Base-by-base conservation (phyloP, 805 yeast genomes). In the Candida patagonica region DNA sequence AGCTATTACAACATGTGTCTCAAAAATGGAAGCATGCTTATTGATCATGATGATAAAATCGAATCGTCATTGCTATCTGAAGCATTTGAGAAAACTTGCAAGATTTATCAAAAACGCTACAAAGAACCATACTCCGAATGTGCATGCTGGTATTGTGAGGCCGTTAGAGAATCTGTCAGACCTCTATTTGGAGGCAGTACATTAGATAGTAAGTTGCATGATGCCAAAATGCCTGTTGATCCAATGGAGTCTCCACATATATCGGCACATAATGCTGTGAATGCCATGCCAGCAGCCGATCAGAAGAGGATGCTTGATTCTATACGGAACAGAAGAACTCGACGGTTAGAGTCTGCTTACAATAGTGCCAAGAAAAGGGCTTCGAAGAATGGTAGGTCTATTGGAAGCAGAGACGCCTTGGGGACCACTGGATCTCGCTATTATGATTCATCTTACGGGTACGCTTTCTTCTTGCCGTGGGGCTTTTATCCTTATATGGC, bases 21-120 rank as follows among this genome's bases (percentile, higher is more conserved):
- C 6, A 24, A 12, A 8, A n/a, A 5, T 12, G 33, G 43, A 3
- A 10, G 12, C 13, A 32, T 17, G 6, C 42, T 45, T 27, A 31
- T 45, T 12, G 41, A 45, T 34, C 48, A 45, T 20, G 48, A 45
- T 30, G 48, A 45, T 32, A 45, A 45, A 26, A 24, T 45, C 24
- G 41, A 31, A 6, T 37, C 38, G 25, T 23, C 32, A 6, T 29
- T 24, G 10, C 45, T 45, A 20, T 34, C 40, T n/a, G 19, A 16
- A 12, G 31, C 42, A 9, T 45, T 39, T 22, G 24, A 17, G 15
- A 17, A 37, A 24, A 45, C 48, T 3, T 17, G 38, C 17, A 40
- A 42, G 20, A 20, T 15, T 5, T 45, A 45, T 32, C 35, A 38
- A 23, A 34, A 21, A 29, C 13, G 19, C 19, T 45, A 26, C 22